phyloP scores from a whole-genome alignment of 192 early-diverging fungal genomes.

The Dissophora ornata region DNA sequence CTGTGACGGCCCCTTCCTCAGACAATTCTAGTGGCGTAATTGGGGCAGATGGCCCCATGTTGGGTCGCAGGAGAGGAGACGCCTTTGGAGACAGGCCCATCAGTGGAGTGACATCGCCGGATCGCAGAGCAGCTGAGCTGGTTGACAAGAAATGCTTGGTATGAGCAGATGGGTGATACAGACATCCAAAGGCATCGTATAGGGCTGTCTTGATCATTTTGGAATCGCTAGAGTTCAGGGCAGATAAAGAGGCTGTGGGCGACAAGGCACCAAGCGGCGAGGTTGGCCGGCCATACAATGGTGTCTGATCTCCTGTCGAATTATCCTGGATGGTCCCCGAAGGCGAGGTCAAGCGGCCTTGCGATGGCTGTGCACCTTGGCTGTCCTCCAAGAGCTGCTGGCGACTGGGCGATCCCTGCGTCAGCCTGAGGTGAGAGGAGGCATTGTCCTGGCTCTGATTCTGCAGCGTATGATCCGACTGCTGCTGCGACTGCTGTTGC shows the following conservation, averaged over 20 bases:
- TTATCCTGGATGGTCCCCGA: conserved; percentile 2
- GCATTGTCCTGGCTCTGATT: conserved; percentile 1
- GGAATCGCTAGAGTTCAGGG: conserved; percentile 24
- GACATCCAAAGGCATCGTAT: conserved; percentile 46
- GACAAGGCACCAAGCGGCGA: conserved; percentile 2
- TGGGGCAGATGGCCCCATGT: conserved; percentile 34
- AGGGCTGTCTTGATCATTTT: conserved; percentile 30
- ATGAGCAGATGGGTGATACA: conserved; percentile 45
- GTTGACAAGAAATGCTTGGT: conserved; percentile 32
- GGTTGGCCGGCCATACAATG: neutral
- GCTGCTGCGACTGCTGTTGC: conserved; percentile 10
- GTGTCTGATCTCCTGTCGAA: neutral
- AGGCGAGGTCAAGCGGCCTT: no score
- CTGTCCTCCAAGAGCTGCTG: neutral
- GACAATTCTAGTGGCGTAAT: conserved; percentile 50
- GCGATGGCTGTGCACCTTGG: neutral
- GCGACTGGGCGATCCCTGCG: neutral
- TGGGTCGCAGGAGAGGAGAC: conserved; percentile 35
- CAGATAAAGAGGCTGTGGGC: conserved; percentile 2
- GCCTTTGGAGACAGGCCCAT: conserved; percentile 41
- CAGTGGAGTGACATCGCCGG: conserved; percentile 43
- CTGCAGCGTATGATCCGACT: neutral
- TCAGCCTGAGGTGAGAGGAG: neutral
- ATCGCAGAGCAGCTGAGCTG: conserved; percentile 28
- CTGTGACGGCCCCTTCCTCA: conserved; percentile 18